phyloP scores from a whole-genome alignment of 2,329 filamentous ascomycete genomes.

The Penicillium sp. region DNA sequence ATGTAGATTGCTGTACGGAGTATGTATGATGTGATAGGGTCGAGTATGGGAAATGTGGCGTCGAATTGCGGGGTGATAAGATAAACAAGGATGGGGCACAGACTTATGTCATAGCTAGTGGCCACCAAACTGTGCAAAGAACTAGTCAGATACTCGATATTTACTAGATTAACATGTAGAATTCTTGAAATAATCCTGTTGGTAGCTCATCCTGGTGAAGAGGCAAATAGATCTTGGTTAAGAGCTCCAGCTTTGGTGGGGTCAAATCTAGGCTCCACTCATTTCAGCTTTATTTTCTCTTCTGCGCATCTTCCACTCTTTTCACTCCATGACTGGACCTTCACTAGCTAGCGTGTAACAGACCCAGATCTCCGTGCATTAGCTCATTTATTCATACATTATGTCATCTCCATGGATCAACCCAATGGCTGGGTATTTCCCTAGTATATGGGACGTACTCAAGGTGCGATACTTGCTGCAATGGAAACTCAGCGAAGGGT shows the following conservation, averaged over 20 bases:
- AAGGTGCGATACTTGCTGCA: slow-evolving; percentile 34
- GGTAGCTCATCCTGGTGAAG: not conserved
- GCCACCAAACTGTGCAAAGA: not conserved
- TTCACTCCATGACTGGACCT: not conserved
- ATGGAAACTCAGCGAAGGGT: slow-evolving; percentile 25
- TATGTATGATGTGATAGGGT: too few species aligned
- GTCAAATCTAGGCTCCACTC: not conserved
- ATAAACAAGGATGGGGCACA: not conserved
- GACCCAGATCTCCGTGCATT: not conserved
- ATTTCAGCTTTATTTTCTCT: not conserved
- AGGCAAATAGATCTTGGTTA: not conserved
- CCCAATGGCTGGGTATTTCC: slow-evolving; percentile 21
- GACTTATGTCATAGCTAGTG: not conserved
- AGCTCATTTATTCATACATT: not conserved
- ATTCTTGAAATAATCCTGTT: not conserved
- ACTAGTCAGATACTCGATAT: not conserved
- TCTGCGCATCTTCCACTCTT: not conserved
- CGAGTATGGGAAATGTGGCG: not conserved
- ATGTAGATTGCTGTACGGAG: too few species aligned
- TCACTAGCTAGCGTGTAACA: not conserved
- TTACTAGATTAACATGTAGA: not conserved
- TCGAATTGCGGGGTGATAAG: slow-evolving; percentile 2
- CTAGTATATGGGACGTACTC: slow-evolving; percentile 34
- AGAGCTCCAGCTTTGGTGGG: not conserved
- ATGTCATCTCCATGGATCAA: not conserved